Evolutionary conservation across 2,329 filamentous ascomycete genomes (phyloP).

Genomic region (Pyricularia sp.): DNA sequence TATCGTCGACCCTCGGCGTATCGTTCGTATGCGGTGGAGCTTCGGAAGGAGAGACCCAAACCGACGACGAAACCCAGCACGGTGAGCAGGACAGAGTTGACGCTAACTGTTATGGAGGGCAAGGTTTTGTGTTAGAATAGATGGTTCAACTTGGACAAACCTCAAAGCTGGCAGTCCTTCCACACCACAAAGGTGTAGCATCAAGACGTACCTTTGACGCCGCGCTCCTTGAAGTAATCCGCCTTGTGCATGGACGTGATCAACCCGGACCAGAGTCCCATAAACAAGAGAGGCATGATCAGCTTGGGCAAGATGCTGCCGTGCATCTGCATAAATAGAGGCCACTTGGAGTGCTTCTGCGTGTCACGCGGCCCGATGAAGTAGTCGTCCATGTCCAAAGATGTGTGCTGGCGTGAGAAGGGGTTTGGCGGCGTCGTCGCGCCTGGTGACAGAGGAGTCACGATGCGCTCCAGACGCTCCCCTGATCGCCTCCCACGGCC

Average conservation of each 20-base stretch:
- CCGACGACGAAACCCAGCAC: slow-evolving; percentile 81
- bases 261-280: slow-evolving; percentile 56
- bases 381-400: slow-evolving; percentile 33
- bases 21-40: slow-evolving; percentile 69
- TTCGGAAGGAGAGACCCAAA: slow-evolving; percentile 69
- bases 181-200: fast-evolving
- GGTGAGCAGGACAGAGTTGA: slow-evolving; percentile 65
- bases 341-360: slow-evolving; percentile 68
- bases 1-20: slow-evolving; percentile 47
- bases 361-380: slow-evolving; percentile 58
- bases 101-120: slow-evolving; percentile 26
- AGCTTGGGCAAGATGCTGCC: slow-evolving; percentile 65
- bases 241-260: slow-evolving; percentile 36
- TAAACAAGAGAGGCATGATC: slow-evolving; percentile 57
- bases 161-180: not conserved
- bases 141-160: not conserved
- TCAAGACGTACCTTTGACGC: not conserved
- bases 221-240: not conserved
- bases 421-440: slow-evolving; percentile 17
- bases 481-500: not conserved
- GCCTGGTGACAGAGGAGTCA: slow-evolving; percentile 17
- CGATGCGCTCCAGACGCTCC: slow-evolving; percentile 2
- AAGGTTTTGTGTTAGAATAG: not conserved
- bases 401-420: slow-evolving; percentile 20
- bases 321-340: slow-evolving; percentile 67